Evolutionary conservation across 345 rosid genomes (phyloP).

Genomic region (Lepidium didymum): DNA sequence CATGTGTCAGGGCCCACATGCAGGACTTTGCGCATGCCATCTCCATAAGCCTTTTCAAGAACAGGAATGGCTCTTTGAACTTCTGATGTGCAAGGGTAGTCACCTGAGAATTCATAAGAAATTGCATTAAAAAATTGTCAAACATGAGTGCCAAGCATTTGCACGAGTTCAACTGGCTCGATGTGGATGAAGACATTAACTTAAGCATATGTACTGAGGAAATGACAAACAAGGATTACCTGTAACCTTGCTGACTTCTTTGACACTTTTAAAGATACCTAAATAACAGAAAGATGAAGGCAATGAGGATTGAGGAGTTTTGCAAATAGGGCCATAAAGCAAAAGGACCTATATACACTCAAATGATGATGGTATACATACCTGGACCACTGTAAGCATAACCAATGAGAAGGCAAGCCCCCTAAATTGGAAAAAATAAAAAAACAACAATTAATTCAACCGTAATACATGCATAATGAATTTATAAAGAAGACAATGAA

Average conservation of each 20-base stretch:
- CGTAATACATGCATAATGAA: background rate
- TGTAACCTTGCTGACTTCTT: slow-evolving; percentile 42
- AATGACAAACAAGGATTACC: slow-evolving; percentile 35
- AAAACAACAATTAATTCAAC: background rate
- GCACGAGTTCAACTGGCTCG: background rate
- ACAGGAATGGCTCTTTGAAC: slow-evolving; percentile 74
- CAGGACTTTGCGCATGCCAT: slow-evolving; percentile 83
- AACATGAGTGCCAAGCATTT: background rate
- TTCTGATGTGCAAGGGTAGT: slow-evolving; percentile 73
- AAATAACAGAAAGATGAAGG: background rate
- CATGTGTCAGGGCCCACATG: slow-evolving; percentile 97
- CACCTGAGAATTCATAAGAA: slow-evolving; percentile 37
- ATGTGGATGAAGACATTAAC: background rate
- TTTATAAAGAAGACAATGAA: background rate
- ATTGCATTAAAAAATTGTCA: background rate
- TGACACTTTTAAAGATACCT: slow-evolving; percentile 61
- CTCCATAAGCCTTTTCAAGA: slow-evolving; percentile 81
- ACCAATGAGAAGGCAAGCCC: slow-evolving; percentile 69
- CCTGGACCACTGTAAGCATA: slow-evolving; percentile 73
- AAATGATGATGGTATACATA: slow-evolving; percentile 6
- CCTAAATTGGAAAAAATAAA: slow-evolving; percentile 37
- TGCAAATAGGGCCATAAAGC: background rate
- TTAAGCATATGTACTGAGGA: background rate
- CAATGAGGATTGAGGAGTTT: background rate
- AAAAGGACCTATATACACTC: background rate